phyloP scores from a whole-genome alignment of 306 rosid genomes.

The Dicorynia guianensis region DNA sequence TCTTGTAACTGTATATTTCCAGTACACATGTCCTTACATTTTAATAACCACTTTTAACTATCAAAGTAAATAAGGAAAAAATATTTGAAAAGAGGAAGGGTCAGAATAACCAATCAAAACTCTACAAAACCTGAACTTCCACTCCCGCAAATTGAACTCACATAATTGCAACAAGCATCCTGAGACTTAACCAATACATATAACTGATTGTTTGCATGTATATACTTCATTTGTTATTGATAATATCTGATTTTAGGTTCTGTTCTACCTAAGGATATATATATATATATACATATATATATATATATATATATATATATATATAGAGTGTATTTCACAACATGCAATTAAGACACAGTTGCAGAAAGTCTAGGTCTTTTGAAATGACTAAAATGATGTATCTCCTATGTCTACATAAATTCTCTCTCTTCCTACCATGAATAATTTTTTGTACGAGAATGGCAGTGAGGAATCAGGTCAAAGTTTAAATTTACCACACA shows the following conservation, averaged over 20 bases:
- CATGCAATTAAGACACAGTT: conserved; percentile 25
- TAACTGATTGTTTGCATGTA: neutral
- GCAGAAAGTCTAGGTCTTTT: neutral
- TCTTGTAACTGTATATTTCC: neutral
- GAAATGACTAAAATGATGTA: conserved; percentile 13
- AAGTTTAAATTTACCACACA: conserved; percentile 26
- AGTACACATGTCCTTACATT: neutral
- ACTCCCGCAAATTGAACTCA: neutral
- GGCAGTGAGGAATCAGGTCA: conserved; percentile 27
- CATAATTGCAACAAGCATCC: conserved; percentile 6
- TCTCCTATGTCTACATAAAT: neutral
- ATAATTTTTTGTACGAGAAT: conserved; percentile 16
- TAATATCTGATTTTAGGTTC: conserved; percentile 10
- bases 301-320: too few relatives aligned
- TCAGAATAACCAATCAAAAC: conserved; percentile 19
- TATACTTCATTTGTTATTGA: conserved; percentile 16
- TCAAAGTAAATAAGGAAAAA: neutral
- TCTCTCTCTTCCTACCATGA: conserved; percentile 8
- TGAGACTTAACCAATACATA: neutral
- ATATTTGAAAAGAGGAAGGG: neutral
- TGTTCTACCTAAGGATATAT: neutral
- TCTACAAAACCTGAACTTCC: conserved; percentile 5
- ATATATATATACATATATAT: too few relatives aligned
- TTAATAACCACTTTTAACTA: neutral
- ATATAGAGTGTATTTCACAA: neutral